Evolutionary conservation across 495 filamentous ascomycete genomes (phyloP), one percentile per base, ranked within the genome.

Genomic region (Daldinia bambusicola): DNA sequence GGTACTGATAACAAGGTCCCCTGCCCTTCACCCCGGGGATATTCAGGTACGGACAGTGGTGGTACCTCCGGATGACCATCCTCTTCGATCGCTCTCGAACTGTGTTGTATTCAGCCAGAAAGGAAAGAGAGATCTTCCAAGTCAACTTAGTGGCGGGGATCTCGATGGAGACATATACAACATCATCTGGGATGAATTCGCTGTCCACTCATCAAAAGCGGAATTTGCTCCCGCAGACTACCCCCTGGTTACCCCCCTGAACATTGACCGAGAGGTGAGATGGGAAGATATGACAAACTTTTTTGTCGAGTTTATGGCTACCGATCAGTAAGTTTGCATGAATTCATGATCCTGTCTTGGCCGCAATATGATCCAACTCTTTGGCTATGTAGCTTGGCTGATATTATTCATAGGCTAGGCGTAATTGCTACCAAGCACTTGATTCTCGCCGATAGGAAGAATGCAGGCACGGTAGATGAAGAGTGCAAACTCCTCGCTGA

Each of bases 131-230:
- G 92, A 94, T 73, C 80, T 95, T 0, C 92, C 93, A 1, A 93
- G 90, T 63, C 84, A 89, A 71, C 84, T 95, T 0, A 88, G 89
- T 31, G 93, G 93, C 0, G 93, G 93, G 14, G 93, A 95, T 79
- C 82, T 97, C 1, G 93, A 97, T 67, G 93, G 93, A 0, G 92
- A 94, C 77, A 75, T 90, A 1, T 97, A 90, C 72, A 88, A 93
- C 65, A 79, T 95, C 58, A 90, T 95, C 40, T 93, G 84, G 80
- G 91, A 94, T 61, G 36, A 76, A 0, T 66, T 63, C 0, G 80
- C 89, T 14, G 76, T 80, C 7, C 22, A 67, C 1, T 61, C 56
- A 31, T 62, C 64, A 34, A 66, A 63, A 13, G 12, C 16, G 6
- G 79, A 81, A 2, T 86, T 84, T 22, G 0, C 30, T 4, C 86